Conservation (phyloP, 306 rosid genomes). For the Clitoria ternatea region DNA sequence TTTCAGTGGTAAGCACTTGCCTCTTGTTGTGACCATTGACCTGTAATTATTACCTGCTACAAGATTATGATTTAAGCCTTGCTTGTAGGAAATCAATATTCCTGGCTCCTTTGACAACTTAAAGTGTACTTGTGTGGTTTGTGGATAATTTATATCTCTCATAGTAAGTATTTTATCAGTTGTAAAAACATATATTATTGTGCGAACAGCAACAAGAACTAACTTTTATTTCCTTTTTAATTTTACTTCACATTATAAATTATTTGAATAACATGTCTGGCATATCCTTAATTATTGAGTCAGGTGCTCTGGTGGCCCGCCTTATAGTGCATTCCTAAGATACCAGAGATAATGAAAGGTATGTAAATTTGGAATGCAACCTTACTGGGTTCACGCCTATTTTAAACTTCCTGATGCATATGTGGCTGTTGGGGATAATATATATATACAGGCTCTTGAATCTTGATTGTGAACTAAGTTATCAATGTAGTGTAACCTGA, state of each 20-base stretch:
- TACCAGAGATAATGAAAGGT: slow-evolving; percentile 55
- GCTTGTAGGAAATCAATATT: slow-evolving; percentile 34
- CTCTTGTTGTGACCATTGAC: background rate
- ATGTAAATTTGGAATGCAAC: background rate
- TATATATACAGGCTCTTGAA: background rate
- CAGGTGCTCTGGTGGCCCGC: slow-evolving; percentile 44
- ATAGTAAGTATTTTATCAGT: slow-evolving; percentile 34
- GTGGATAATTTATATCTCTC: slow-evolving; percentile 29
- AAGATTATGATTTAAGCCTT: slow-evolving; percentile 17
- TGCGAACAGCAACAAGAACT: background rate
- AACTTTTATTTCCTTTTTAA: background rate
- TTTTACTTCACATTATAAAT: slow-evolving; percentile 17
- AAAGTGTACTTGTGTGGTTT: slow-evolving; percentile 35
- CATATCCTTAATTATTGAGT: slow-evolving; percentile 28
- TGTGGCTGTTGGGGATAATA: background rate
- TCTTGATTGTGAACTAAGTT: slow-evolving; percentile 5
- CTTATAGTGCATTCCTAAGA: slow-evolving; percentile 33
- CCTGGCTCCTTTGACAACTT: slow-evolving; percentile 37
- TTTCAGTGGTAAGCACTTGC: slow-evolving; percentile 48
- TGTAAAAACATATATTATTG: background rate
- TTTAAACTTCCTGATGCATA: background rate
- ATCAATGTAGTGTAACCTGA: background rate
- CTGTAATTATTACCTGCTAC: background rate
- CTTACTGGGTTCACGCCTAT: background rate
- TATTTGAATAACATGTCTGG: slow-evolving; percentile 33